These are phyloP conservation scores for Eragrostis curvula DNA, from an alignment of 176 grass and related monocot genomes.

Conservation along the genomic window DNA sequence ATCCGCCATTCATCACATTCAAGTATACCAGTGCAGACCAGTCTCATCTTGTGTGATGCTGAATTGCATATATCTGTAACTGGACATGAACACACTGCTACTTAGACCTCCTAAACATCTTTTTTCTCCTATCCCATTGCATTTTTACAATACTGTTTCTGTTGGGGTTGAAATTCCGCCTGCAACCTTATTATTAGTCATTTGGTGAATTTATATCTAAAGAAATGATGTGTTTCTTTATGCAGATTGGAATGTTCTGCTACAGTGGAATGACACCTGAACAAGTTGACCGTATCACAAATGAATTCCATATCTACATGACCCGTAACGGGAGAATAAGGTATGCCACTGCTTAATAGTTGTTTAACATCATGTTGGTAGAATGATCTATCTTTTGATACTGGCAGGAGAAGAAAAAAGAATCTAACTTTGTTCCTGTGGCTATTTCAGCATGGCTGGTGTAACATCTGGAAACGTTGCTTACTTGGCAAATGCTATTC, in stretches of 20 bases:
- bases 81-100: neutral
- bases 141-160: neutral
- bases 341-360: conserved; percentile 20
- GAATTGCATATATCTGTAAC: conserved; percentile 1
- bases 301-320: conserved; percentile 96
- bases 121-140: neutral
- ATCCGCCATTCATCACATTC: neutral
- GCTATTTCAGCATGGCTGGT: conserved; percentile 85
- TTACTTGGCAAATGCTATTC: conserved; percentile 92
- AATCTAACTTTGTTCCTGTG: neutral
- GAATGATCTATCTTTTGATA: conserved; percentile 6
- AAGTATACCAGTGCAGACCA: conserved; percentile 15
- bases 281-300: conserved; percentile 85
- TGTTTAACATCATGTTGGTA: neutral
- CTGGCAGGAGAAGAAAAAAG: neutral
- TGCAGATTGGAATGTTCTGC: conserved; percentile 98
- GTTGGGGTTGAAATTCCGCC: neutral
- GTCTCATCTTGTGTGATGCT: conserved; percentile 1
- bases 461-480: conserved; percentile 76
- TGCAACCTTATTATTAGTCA: neutral
- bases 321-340: conserved; percentile 97
- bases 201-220: conserved; percentile 8
- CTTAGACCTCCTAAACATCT: neutral
- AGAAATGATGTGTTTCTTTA: neutral
- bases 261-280: conserved; percentile 97